Percentiles rank a stretch among this genome's conserved stretches.
Conservation (phyloP, 1,284 basidiomycete species). For the Gymnopus androsaceus region DNA sequence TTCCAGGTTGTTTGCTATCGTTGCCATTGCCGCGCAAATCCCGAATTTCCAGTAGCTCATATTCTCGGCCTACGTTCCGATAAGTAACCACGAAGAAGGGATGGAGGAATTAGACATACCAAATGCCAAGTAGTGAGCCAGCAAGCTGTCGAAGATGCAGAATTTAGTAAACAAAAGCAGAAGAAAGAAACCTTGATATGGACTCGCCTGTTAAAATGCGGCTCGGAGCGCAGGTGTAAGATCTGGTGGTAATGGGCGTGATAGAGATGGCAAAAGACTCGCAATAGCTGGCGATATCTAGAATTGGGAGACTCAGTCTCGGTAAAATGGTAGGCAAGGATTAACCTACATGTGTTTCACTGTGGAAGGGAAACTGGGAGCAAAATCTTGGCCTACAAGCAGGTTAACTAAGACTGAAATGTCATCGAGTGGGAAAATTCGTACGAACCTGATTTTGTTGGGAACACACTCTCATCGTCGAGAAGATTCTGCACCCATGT, state of each 20-base stretch:
- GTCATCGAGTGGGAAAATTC: background rate
- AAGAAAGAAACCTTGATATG: too few relatives aligned
- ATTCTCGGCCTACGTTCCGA: too few relatives aligned
- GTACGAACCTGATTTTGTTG: conserved; percentile 87
- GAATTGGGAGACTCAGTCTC: too few relatives aligned
- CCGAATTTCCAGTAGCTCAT: conserved; percentile 88
- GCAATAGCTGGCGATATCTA: conserved; percentile 96
- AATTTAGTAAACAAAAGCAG: too few relatives aligned
- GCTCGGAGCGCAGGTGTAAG: conserved; percentile 92
- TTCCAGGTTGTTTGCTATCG: too few relatives aligned
- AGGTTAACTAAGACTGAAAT: conserved; percentile 13
- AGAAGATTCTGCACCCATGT: conserved; percentile 96
- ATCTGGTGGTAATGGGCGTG: conserved; percentile 93
- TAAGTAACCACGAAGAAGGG: too few relatives aligned
- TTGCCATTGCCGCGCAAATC: too few relatives aligned
- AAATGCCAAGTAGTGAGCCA: conserved; percentile 96
- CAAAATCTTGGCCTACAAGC: conserved; percentile 82
- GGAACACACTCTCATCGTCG: conserved; percentile 91
- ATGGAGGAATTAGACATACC: too few relatives aligned
- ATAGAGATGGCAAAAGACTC: conserved; percentile 98
- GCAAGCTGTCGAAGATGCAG: too few relatives aligned
- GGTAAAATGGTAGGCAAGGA: too few relatives aligned
- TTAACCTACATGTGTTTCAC: conserved; percentile 95
- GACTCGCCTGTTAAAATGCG: too few relatives aligned
- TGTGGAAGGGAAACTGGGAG: conserved; percentile 85